These are phyloP conservation scores for Suillus cothurnatus DNA, from an alignment of 768 basidiomycete species.

Conservation along the genomic window DNA sequence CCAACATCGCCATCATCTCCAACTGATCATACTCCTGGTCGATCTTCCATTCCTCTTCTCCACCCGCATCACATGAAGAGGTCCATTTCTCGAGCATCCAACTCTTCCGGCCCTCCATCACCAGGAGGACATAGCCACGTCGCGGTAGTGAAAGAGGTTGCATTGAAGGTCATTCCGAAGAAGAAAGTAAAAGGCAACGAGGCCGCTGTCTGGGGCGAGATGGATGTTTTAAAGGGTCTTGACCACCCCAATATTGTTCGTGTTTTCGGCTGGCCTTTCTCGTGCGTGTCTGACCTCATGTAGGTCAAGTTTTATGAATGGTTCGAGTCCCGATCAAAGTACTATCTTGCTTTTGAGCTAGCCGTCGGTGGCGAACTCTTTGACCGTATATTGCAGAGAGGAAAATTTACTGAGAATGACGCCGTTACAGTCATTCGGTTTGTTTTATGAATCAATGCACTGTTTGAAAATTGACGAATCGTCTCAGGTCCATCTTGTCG, in stretches of 20 bases:
- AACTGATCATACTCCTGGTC: conserved; percentile 18
- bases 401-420: conserved; percentile 93
- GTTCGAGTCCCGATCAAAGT: conserved; percentile 94
- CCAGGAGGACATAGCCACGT: conserved; percentile 18
- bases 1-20: conserved; percentile 34
- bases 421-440: conserved; percentile 78
- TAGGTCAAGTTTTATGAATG: conserved; percentile 96
- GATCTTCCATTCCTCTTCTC: conserved; percentile 32
- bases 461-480: neutral
- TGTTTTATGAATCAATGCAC: conserved; percentile 25
- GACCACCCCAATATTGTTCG: conserved; percentile 90
- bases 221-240: conserved; percentile 87
- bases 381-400: conserved; percentile 78
- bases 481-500: conserved; percentile 69
- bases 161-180: conserved; percentile 90
- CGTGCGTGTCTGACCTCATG: neutral
- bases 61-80: conserved; percentile 29
- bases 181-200: conserved; percentile 95
- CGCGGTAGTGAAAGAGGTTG: conserved; percentile 68
- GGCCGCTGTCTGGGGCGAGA: conserved; percentile 86
- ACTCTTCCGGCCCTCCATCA: conserved; percentile 28
- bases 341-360: conserved; percentile 94
- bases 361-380: conserved; percentile 95
- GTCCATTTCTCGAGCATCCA: conserved; percentile 22
- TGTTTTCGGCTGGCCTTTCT: conserved; percentile 11